phyloP scores from a whole-genome alignment of 805 yeast species.

The Sungouiozyma ichnusensis region DNA sequence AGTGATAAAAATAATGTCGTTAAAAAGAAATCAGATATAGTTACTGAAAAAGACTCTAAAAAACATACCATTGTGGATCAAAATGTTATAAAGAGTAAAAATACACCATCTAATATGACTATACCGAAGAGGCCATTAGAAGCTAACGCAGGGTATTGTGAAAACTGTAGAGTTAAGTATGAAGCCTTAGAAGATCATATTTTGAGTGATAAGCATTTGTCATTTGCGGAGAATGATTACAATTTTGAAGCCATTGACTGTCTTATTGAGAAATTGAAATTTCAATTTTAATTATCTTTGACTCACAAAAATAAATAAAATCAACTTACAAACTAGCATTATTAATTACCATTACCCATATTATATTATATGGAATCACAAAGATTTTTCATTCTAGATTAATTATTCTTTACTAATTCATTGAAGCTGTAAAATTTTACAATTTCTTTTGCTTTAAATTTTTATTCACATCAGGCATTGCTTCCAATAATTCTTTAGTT shows the following conservation, averaged over 20 bases:
- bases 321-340: not conserved
- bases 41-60: not conserved
- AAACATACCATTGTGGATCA: not conserved
- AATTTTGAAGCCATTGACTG: conserved; percentile 73
- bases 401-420: not conserved
- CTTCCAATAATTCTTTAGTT: conserved; percentile 8
- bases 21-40: not conserved
- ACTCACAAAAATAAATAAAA: too few relatives aligned
- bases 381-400: not conserved
- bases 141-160: conserved; percentile 71
- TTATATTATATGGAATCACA: not conserved
- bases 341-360: not conserved
- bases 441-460: not conserved
- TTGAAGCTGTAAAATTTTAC: too few relatives aligned
- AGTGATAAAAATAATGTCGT: too few relatives aligned
- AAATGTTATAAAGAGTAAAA: not conserved
- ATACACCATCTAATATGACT: not conserved
- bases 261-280: conserved; percentile 39
- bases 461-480: conserved; percentile 1
- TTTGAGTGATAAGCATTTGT: conserved; percentile 54
- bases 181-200: conserved; percentile 74
- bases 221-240: conserved; percentile 60
- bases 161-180: conserved; percentile 79
- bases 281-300: conserved; percentile 22
- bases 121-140: conserved; percentile 9